A percentile compares a stretch with the other conserved stretches of the same genome.
Conservation (phyloP, 352 stramenopile genomes). For the Globisporangium paroecandrum region DNA sequence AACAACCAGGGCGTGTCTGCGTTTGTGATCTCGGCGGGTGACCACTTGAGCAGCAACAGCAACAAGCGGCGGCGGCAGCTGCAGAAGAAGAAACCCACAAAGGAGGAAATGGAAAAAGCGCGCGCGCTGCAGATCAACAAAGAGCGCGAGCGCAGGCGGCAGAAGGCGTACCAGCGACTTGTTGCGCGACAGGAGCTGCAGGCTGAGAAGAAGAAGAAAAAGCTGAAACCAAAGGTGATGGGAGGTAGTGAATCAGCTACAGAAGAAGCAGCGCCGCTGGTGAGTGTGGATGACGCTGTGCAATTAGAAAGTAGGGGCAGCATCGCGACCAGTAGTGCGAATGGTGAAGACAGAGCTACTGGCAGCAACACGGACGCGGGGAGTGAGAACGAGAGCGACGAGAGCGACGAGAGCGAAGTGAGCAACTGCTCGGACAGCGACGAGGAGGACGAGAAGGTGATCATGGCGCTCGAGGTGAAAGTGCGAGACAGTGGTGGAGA, state of each 20-base stretch:
- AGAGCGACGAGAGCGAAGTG: conserved; percentile 59
- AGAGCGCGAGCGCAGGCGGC: conserved; percentile 45
- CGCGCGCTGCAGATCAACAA: conserved; percentile 26
- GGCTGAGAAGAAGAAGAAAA: conserved; percentile 25
- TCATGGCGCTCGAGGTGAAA: conserved; percentile 41
- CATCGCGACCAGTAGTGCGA: not conserved
- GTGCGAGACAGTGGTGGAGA: not conserved
- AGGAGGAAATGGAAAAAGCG: conserved; percentile 27
- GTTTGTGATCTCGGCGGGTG: conserved; percentile 48
- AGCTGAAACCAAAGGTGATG: conserved; percentile 10
- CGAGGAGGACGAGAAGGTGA: conserved; percentile 48
- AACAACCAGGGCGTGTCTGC: conserved; percentile 7
- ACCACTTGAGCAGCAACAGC: conserved; percentile 25
- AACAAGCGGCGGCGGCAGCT: conserved; percentile 21
- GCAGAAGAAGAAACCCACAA: conserved; percentile 26
- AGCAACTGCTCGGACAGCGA: conserved; percentile 69
- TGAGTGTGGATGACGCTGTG: not conserved
- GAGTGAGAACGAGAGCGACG: conserved; percentile 37
- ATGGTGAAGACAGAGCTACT: not conserved
- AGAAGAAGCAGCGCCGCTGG: not conserved
- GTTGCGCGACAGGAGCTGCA: conserved; percentile 55
- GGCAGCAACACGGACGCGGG: not conserved
- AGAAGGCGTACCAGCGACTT: conserved; percentile 58
- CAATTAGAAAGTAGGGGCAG: not conserved
- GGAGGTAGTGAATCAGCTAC: not conserved